Evolutionary conservation across 345 rosid species (phyloP).

Genomic region (Syzygium aqueum): DNA sequence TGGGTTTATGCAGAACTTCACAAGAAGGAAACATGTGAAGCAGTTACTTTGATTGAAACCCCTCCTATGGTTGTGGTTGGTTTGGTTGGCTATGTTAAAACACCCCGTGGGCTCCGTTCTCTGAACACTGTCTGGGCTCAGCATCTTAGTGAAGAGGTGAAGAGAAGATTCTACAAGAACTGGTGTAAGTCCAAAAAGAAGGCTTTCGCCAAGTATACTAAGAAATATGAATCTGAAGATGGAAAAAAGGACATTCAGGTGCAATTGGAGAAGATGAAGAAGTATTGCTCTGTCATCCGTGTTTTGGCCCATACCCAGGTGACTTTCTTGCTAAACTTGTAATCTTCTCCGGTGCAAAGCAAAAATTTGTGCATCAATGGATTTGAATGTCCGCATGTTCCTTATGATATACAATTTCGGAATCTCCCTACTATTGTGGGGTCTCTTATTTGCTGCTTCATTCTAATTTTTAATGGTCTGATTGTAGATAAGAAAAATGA

Average conservation of each 20-base stretch:
- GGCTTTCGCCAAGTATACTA: constrained; percentile 69
- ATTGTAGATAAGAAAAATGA: constrained; percentile 65
- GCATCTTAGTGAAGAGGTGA: constrained; percentile 81
- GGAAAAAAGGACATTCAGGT: constrained; percentile 54
- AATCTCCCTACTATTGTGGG: not conserved
- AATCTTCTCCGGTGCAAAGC: not conserved
- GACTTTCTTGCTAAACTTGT: not conserved
- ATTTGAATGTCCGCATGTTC: not conserved
- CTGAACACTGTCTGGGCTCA: constrained; percentile 85
- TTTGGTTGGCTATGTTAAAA: constrained; percentile 79
- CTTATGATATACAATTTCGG: not conserved
- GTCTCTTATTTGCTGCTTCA: not conserved
- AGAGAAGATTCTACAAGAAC: constrained; percentile 80
- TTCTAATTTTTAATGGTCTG: not conserved
- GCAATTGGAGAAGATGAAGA: constrained; percentile 83
- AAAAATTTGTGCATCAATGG: not conserved
- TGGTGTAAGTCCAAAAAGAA: constrained; percentile 90
- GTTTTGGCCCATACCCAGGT: constrained; percentile 91
- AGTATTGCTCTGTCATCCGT: constrained; percentile 68
- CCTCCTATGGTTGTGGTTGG: constrained; percentile 95
- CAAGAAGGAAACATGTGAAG: constrained; percentile 94
- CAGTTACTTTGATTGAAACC: constrained; percentile 74
- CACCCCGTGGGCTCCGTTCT: constrained; percentile 77
- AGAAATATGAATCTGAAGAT: constrained; percentile 57
- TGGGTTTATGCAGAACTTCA: constrained; percentile 46